Conservation (phyloP, 495 filamentous ascomycete species). For the Podospora didyma region DNA sequence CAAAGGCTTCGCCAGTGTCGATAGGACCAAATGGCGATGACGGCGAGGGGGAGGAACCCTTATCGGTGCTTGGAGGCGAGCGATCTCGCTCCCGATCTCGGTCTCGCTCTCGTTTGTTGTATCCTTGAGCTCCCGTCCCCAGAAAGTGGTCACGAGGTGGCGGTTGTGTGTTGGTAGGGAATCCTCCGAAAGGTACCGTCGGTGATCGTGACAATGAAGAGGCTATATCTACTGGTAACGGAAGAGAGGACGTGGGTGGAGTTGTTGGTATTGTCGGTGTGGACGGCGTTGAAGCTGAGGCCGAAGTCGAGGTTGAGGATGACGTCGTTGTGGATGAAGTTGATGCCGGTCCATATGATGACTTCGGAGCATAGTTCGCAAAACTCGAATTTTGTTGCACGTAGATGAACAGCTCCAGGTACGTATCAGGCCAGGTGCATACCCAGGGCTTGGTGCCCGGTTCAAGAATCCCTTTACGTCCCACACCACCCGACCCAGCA, state of each 20-base stretch:
- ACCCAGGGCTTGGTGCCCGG: constrained; percentile 74
- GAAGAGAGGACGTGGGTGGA: too few species aligned
- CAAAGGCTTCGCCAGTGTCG: constrained; percentile 11
- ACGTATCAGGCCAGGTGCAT: constrained; percentile 82
- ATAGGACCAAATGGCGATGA: constrained; percentile 10
- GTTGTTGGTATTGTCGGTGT: not conserved
- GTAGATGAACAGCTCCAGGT: constrained; percentile 80
- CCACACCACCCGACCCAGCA: constrained; percentile 28
- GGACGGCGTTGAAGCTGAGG: constrained; percentile 1
- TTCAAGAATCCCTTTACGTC: constrained; percentile 47
- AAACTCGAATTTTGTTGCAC: constrained; percentile 54
- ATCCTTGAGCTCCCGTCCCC: too few species aligned
- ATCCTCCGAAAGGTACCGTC: too few species aligned
- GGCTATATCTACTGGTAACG: too few species aligned
- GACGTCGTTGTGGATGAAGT: not conserved
- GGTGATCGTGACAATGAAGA: too few species aligned
- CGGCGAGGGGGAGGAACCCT: not conserved
- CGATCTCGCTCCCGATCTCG: not conserved
- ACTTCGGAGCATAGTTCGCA: constrained; percentile 12
- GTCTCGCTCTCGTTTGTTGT: too few species aligned
- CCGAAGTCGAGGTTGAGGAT: not conserved
- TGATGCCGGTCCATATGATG: constrained; percentile 2
- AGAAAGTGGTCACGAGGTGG: too few species aligned
- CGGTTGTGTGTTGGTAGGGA: too few species aligned
- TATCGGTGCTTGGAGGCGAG: not conserved